Evolutionary conservation across 345 rosid species (phyloP).

Genomic region (Populus euphratica): DNA sequence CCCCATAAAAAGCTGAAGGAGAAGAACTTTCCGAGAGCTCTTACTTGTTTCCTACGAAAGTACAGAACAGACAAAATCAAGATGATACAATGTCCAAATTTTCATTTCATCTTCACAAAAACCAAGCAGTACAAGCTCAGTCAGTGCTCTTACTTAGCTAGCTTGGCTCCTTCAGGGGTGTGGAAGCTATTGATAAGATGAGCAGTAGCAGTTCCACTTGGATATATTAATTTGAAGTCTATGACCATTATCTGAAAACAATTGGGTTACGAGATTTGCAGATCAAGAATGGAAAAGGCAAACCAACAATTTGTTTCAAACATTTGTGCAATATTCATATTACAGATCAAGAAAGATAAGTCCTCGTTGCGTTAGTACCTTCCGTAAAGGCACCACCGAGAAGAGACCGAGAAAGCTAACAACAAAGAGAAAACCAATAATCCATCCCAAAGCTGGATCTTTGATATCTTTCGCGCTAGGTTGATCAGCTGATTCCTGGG

Average conservation of each 20-base stretch:
- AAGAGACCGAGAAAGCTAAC: conserved; percentile 37
- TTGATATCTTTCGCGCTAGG: conserved; percentile 1
- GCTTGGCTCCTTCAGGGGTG: conserved; percentile 32
- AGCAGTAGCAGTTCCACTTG: conserved; percentile 38
- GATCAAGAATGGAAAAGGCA: neutral
- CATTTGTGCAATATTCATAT: neutral
- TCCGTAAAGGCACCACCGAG: conserved; percentile 33
- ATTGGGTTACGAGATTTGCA: neutral
- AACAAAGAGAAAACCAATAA: conserved; percentile 29
- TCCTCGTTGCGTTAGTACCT: conserved; percentile 11
- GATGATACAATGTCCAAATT: too few relatives aligned
- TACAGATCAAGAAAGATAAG: neutral
- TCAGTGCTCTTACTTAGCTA: conserved; percentile 20
- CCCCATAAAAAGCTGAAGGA: conserved; percentile 35
- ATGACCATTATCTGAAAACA: conserved; percentile 26
- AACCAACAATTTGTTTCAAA: too few relatives aligned
- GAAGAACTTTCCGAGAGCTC: conserved; percentile 26
- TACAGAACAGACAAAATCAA: neutral
- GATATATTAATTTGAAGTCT: conserved; percentile 34
- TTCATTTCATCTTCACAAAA: too few relatives aligned
- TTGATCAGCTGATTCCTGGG: conserved; percentile 14
- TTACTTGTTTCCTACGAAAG: conserved; percentile 27
- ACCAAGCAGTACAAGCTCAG: neutral
- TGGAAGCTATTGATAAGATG: conserved; percentile 36
- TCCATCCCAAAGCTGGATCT: conserved; percentile 27